Evolutionary conservation across 1,139 yeast genomes (phyloP).

Genomic region (Pichia sp.): DNA sequence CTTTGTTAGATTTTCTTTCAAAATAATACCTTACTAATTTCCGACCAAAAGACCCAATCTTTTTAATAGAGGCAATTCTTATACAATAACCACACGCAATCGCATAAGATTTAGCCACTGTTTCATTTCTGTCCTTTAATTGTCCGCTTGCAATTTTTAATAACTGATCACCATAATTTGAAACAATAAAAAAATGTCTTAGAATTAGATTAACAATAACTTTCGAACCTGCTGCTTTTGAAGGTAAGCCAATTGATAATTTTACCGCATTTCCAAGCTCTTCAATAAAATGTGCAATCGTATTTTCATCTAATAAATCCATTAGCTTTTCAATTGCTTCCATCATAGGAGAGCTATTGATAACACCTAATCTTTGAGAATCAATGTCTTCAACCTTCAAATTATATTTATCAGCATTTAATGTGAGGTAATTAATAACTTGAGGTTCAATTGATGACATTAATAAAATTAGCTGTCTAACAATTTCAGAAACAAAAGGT

Average conservation of each 20-base stretch:
- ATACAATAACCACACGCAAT: slow-evolving; percentile 75
- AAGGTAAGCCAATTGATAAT: slow-evolving; percentile 80
- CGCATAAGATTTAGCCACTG: slow-evolving; percentile 73
- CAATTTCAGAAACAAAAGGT: slow-evolving; percentile 61
- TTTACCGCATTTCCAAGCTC: slow-evolving; percentile 46
- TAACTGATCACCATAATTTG: slow-evolving; percentile 58
- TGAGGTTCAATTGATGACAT: slow-evolving; percentile 93
- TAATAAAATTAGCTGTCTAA: slow-evolving; percentile 61
- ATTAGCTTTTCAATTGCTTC: slow-evolving; percentile 72
- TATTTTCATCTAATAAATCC: slow-evolving; percentile 46
- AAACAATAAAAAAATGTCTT: slow-evolving; percentile 46
- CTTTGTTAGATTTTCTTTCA: slow-evolving; percentile 34
- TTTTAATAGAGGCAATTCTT: slow-evolving; percentile 51
- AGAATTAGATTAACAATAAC: slow-evolving; percentile 60
- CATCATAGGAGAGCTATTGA: slow-evolving; percentile 84
- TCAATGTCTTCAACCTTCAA: slow-evolving; percentile 68
- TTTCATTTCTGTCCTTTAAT: slow-evolving; percentile 61
- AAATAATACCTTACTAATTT: slow-evolving; percentile 55
- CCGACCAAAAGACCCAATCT: slow-evolving; percentile 49
- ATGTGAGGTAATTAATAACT: slow-evolving; percentile 72
- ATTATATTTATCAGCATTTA: slow-evolving; percentile 86
- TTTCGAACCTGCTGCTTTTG: slow-evolving; percentile 82
- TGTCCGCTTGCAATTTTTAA: slow-evolving; percentile 54
- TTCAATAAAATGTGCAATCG: slow-evolving; percentile 48
- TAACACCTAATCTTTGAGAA: slow-evolving; percentile 63